phyloP scores from a whole-genome alignment of 1,139 yeast species.

The Geotrichum europaeum region DNA sequence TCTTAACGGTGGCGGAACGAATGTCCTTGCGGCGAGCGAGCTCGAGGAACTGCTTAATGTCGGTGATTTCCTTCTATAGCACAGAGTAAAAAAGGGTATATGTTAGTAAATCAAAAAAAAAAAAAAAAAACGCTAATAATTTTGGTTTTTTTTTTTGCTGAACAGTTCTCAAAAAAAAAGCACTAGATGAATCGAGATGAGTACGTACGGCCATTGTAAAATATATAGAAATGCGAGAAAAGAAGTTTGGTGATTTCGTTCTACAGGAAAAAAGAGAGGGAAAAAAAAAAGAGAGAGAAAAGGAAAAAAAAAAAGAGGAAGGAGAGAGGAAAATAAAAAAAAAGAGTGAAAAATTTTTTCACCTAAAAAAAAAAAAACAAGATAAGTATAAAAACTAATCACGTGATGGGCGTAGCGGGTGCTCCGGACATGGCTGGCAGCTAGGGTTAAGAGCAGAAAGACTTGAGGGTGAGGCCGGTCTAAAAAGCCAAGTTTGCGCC shows the following conservation, averaged over 20 bases:
- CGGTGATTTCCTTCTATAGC: slow-evolving; percentile 63
- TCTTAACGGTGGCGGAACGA: slow-evolving; percentile 86
- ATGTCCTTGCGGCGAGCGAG: slow-evolving; percentile 96
- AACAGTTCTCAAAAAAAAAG: too few species aligned
- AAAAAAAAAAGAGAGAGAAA: background rate
- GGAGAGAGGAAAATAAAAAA: background rate
- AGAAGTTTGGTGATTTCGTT: background rate
- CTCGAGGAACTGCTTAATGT: slow-evolving; percentile 96
- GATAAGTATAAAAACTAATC: background rate
- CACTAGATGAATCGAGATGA: too few species aligned
- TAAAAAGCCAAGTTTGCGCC: too few species aligned
- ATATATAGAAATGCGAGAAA: slow-evolving; percentile 1
- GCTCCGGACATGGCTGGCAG: too few species aligned
- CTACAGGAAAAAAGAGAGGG: background rate
- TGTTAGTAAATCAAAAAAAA: background rate
- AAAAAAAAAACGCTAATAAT: background rate
- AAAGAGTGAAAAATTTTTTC: background rate
- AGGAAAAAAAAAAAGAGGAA: background rate
- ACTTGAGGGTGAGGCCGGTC: too few species aligned
- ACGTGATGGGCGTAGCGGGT: background rate
- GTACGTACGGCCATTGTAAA: slow-evolving; percentile 18
- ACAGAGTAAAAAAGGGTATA: background rate
- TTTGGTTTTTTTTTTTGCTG: too few species aligned
- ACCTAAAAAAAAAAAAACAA: background rate
- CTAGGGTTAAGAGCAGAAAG: too few species aligned